Evolutionary conservation across 768 basidiomycete genomes (phyloP).

Genomic region (Amanita thiersii): DNA sequence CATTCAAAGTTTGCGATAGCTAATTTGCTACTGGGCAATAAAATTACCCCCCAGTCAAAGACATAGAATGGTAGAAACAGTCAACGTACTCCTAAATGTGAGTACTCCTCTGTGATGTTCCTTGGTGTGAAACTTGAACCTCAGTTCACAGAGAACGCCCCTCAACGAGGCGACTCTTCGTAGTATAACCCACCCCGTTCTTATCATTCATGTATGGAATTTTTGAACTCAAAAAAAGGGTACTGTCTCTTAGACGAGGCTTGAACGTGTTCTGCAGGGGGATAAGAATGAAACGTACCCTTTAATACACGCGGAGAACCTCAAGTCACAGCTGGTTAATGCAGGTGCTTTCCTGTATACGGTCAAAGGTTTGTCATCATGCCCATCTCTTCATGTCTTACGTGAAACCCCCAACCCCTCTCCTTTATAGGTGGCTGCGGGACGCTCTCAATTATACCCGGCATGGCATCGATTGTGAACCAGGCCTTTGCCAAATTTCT

Average conservation of each 20-base stretch:
- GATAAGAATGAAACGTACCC: constrained; percentile 50
- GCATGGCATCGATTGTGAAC: constrained; percentile 54
- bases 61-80: constrained; percentile 40
- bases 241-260: neutral
- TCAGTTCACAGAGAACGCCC: constrained; percentile 41
- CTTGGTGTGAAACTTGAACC: constrained; percentile 1
- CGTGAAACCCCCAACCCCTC: neutral
- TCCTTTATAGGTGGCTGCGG: constrained; percentile 40
- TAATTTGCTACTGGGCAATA: constrained; percentile 60
- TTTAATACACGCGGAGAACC: constrained; percentile 45
- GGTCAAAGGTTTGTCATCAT: constrained; percentile 47
- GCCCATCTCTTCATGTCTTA: neutral
- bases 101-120: constrained; percentile 14
- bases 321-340: constrained; percentile 40
- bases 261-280: constrained; percentile 33
- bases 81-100: constrained; percentile 56
- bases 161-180: constrained; percentile 39
- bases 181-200: constrained; percentile 52
- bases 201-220: constrained; percentile 56
- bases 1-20: constrained; percentile 24
- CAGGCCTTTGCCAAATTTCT: constrained; percentile 59
- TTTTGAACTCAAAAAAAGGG: neutral
- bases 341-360: constrained; percentile 47
- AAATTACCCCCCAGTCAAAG: constrained; percentile 46
- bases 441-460: constrained; percentile 45